Evolutionary conservation across 176 grass and related monocot species (phyloP), one percentile per base, ranked within the genome.

Genomic region (Oryza glumipatula): DNA sequence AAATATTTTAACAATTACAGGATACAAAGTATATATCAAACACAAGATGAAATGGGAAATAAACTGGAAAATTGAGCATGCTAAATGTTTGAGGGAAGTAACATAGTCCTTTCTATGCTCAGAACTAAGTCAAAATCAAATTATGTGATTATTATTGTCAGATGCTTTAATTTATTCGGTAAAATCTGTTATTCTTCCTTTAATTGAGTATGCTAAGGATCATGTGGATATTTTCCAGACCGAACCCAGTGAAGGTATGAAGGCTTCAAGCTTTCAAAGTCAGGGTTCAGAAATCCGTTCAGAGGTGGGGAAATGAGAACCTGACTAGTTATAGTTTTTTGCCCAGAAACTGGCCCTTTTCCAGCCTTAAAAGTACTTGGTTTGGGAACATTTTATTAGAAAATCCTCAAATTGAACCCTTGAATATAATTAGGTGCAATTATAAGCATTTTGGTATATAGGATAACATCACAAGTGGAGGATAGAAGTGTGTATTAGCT

Each of bases 101-200:
- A 13, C 6, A 56, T 56, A 28, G 74, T 26, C 51, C 11, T 74
- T 78, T 13, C 2, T 72, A 51, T 30, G 23, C 33, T 65, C 22
- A 54, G 47, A n/a, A 82, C 35, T 21, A 36, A 88, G 54, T 68
- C 33, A 82, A 76, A 56, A 85, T 80, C 9, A 84, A 67, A 46
- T 56, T 11, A 47, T 17, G 15, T 66, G 52, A 28, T 56, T 60
- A 36, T 61, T 68, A 46, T 75, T 22, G 0, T 82, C 51, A 1
- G 28, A 69, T 68, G 26, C 38, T 21, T 36, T 7, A 19, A 6
- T 76, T 16, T 51, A 17, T 51, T 33, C 7, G 61, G 38, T 7
- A 69, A 28, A 22, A 54, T 76, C 23, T 17, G 74, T 81, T 48
- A 15, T 54, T 7, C 22, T 32, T 76, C 12, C 11, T 61, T 68